Percentiles rank a stretch among this genome's conserved stretches.
phyloP scores from a whole-genome alignment of 1,284 basidiomycete genomes.

The Ceratobasidium sp. region DNA sequence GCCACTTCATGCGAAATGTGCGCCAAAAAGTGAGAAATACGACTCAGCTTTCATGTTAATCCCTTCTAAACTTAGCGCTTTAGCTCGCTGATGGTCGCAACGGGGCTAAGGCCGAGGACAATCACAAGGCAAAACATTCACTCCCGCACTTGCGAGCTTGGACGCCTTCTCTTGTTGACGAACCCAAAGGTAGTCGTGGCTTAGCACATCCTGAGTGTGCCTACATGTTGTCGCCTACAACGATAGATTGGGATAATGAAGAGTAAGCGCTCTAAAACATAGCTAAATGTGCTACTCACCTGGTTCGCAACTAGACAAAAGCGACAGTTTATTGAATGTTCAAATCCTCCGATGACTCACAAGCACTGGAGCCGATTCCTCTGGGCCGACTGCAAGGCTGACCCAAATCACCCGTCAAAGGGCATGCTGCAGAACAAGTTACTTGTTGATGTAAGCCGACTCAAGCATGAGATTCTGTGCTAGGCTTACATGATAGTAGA shows the following conservation, averaged over 20 bases:
- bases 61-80: neutral
- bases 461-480: neutral
- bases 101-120: too few species aligned
- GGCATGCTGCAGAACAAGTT: neutral
- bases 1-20: neutral
- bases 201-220: neutral
- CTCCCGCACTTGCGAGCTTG: neutral
- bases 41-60: neutral
- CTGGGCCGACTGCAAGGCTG: too few species aligned
- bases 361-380: neutral
- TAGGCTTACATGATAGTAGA: neutral
- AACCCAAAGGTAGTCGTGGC: neutral
- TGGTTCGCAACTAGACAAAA: too few species aligned
- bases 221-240: neutral
- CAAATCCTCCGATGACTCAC: neutral
- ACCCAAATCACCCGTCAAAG: neutral
- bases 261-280: too few species aligned
- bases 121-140: neutral
- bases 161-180: neutral
- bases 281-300: too few species aligned
- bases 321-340: neutral
- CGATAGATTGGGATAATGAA: neutral
- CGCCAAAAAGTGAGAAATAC: neutral
- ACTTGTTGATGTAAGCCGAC: neutral
- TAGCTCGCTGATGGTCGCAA: neutral